Conservation (phyloP, 2,329 filamentous ascomycete genomes). For the Stagonosporopsis tanaceti region DNA sequence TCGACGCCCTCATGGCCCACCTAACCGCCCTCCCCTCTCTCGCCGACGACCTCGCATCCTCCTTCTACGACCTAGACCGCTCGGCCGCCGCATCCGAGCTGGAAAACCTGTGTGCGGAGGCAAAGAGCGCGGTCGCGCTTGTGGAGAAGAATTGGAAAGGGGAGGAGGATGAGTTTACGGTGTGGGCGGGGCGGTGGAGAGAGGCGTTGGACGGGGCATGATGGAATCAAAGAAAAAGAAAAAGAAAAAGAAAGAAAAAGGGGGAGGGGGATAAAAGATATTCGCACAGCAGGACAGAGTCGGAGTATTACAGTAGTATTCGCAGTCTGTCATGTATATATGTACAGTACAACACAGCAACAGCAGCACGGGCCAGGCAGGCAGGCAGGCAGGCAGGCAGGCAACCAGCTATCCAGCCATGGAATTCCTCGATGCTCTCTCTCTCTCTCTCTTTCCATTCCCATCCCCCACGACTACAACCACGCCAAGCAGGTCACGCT, state of each 20-base stretch:
- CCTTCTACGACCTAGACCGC: conserved; percentile 75
- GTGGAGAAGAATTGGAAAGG: conserved; percentile 69
- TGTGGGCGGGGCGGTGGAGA: conserved; percentile 72
- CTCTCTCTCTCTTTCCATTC: background rate
- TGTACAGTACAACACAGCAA: conserved; percentile 1
- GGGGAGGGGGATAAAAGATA: too few relatives aligned
- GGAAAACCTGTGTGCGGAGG: conserved; percentile 67
- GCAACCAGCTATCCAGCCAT: background rate
- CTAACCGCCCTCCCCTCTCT: conserved; percentile 70
- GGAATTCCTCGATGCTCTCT: conserved; percentile 16
- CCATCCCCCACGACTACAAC: too few relatives aligned
- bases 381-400: background rate
- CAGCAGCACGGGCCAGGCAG: conserved; percentile 14
- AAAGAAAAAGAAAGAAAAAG: too few relatives aligned
- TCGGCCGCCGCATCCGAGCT: conserved; percentile 66
- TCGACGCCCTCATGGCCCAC: conserved; percentile 65
- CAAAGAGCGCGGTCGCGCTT: conserved; percentile 64
- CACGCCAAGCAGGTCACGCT: background rate
- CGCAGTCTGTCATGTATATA: conserved; percentile 12
- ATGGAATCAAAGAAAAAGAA: too few relatives aligned
- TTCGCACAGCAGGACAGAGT: background rate
- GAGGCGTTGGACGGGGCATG: conserved; percentile 52
- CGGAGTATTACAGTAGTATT: background rate
- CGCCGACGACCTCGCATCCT: conserved; percentile 73
- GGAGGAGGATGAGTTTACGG: conserved; percentile 76